Evolutionary conservation across 768 basidiomycete species (phyloP).

Genomic region (Cubamyces lactineus): DNA sequence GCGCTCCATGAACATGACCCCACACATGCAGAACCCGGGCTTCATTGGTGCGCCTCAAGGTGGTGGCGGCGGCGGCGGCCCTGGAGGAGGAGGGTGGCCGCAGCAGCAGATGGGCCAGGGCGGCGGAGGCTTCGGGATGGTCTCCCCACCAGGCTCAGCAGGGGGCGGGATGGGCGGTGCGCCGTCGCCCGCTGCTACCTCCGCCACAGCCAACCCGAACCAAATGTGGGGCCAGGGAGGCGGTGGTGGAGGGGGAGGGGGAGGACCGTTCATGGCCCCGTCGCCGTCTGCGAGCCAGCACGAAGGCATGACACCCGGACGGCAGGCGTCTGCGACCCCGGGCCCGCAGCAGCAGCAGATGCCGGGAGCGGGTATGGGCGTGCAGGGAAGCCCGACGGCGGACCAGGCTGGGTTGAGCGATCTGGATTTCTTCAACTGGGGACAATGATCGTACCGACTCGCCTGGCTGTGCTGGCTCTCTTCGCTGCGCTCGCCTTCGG

Average conservation of each 20-base stretch:
- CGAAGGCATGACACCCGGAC: slow-evolving; percentile 32
- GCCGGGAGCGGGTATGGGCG: background rate
- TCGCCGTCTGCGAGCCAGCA: slow-evolving; percentile 30
- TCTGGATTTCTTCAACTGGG: slow-evolving; percentile 62
- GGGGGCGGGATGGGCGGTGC: slow-evolving; percentile 13
- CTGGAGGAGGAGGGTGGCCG: slow-evolving; percentile 37
- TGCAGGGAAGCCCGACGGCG: slow-evolving; percentile 42
- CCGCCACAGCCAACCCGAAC: slow-evolving; percentile 19
- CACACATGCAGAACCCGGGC: slow-evolving; percentile 36
- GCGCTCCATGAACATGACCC: too few relatives aligned
- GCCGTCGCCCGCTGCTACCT: slow-evolving; percentile 20
- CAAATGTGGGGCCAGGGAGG: slow-evolving; percentile 23
- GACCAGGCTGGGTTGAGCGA: slow-evolving; percentile 51
- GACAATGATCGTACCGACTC: slow-evolving; percentile 25
- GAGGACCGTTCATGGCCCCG: slow-evolving; percentile 28
- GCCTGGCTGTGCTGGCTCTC: background rate
- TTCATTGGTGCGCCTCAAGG: slow-evolving; percentile 24
- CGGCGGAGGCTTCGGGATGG: slow-evolving; percentile 16
- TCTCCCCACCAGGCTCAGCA: slow-evolving; percentile 21
- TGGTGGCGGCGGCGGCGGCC: slow-evolving; percentile 34
- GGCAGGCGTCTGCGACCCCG: slow-evolving; percentile 57
- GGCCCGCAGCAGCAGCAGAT: slow-evolving; percentile 44
- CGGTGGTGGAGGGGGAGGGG: too few relatives aligned
- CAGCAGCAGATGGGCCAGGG: slow-evolving; percentile 19
- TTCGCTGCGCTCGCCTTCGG: slow-evolving; percentile 26